Conservation (phyloP, 2,329 filamentous ascomycete species). For the Pyrenochaeta sp. region DNA sequence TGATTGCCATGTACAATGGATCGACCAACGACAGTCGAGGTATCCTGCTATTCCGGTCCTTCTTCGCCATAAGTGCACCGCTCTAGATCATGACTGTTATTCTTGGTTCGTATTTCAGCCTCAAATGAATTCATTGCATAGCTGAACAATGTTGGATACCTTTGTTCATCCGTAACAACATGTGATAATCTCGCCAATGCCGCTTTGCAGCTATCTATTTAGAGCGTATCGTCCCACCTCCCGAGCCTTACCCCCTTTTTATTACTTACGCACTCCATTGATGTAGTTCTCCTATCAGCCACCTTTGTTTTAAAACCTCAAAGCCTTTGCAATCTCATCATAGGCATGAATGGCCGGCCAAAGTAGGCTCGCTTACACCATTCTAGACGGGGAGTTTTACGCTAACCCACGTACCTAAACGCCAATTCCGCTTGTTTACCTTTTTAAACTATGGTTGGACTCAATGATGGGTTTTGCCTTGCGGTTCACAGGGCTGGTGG, state of each 20-base stretch:
- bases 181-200: too few species aligned
- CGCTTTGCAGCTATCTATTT: too few species aligned
- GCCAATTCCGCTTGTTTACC: background rate
- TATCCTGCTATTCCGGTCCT: background rate
- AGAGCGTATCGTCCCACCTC: too few species aligned
- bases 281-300: background rate
- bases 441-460: background rate
- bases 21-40: background rate
- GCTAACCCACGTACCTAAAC: background rate
- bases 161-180: too few species aligned
- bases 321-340: slow-evolving; percentile 1
- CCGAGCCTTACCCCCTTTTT: too few species aligned
- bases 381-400: too few species aligned
- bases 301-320: slow-evolving; percentile 2
- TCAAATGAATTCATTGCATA: too few species aligned
- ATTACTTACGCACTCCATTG: too few species aligned
- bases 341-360: background rate
- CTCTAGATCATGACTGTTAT: background rate
- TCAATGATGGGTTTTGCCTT: slow-evolving; percentile 1
- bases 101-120: too few species aligned
- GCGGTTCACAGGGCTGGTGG: background rate
- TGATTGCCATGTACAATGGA: background rate
- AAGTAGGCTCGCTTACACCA: too few species aligned
- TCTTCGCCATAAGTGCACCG: background rate
- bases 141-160: too few species aligned